Conservation (phyloP, 805 yeast genomes). For the Metschnikowia aberdeeniae region DNA sequence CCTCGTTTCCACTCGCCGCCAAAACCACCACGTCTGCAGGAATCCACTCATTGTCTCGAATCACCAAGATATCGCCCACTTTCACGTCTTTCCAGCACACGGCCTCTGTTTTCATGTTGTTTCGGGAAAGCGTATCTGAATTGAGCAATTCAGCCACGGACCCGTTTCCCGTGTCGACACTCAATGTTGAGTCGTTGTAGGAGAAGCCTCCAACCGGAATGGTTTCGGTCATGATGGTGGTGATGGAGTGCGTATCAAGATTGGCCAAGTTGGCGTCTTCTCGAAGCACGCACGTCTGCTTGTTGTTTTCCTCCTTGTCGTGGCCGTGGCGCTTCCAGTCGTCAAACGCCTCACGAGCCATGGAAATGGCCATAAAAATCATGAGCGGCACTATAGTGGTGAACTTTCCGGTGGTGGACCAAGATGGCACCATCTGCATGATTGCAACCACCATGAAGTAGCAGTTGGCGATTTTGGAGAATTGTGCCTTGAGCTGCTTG, state of each 20-base stretch:
- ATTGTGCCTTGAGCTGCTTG: conserved; percentile 83
- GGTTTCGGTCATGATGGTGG: conserved; percentile 39
- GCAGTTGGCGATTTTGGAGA: conserved; percentile 87
- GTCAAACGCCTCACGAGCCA: conserved; percentile 89
- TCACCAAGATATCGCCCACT: conserved; percentile 82
- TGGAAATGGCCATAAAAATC: conserved; percentile 83
- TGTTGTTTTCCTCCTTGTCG: conserved; percentile 79
- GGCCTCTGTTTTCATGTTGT: conserved; percentile 30
- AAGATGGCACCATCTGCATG: conserved; percentile 91
- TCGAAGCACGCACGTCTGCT: conserved; percentile 26
- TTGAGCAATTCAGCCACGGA: conserved; percentile 5
- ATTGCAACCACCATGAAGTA: conserved; percentile 88
- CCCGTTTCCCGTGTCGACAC: not conserved
- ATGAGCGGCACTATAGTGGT: conserved; percentile 89
- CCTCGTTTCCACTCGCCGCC: conserved; percentile 58
- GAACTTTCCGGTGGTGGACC: conserved; percentile 96
- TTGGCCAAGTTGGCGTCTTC: conserved; percentile 28
- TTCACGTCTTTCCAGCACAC: conserved; percentile 67
- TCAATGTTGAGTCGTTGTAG: conserved; percentile 1
- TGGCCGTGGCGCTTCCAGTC: conserved; percentile 83
- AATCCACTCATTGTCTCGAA: conserved; percentile 81
- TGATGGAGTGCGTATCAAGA: conserved; percentile 35
- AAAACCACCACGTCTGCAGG: conserved; percentile 87
- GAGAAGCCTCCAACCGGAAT: conserved; percentile 17
- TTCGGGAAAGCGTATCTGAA: conserved; percentile 15